phyloP scores from a whole-genome alignment of 78 protist genomes.

The Planoprotostelium fungivorum region DNA sequence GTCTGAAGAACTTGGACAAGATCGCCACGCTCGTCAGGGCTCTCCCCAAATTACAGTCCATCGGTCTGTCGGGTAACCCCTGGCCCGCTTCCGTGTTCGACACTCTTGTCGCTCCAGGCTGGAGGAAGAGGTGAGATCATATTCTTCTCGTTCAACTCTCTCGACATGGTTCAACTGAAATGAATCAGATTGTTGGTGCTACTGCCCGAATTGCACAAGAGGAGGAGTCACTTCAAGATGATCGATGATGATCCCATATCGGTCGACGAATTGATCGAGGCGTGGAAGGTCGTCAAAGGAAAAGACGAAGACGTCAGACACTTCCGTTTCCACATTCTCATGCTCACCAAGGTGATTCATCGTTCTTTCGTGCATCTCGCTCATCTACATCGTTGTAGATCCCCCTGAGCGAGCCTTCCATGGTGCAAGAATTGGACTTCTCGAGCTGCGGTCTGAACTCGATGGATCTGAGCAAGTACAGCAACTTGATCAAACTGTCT shows the following conservation, averaged over 20 bases:
- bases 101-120: background rate
- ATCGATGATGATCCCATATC: background rate
- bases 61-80: background rate
- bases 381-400: background rate
- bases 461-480: background rate
- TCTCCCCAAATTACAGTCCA: background rate
- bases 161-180: background rate
- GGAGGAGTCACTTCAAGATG: background rate
- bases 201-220: background rate
- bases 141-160: background rate
- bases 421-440: background rate
- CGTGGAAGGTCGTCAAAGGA: background rate
- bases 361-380: background rate
- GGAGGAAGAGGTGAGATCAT: background rate
- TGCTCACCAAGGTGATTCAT: background rate
- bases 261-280: background rate
- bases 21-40: background rate
- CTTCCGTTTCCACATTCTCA: background rate
- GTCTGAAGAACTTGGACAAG: constrained; percentile 19
- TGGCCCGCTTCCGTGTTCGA: background rate
- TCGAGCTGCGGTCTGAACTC: background rate
- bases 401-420: background rate
- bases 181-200: background rate
- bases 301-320: background rate
- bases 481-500: background rate